Conservation (phyloP, 768 basidiomycete genomes). For the Panaeolus papilionaceus region DNA sequence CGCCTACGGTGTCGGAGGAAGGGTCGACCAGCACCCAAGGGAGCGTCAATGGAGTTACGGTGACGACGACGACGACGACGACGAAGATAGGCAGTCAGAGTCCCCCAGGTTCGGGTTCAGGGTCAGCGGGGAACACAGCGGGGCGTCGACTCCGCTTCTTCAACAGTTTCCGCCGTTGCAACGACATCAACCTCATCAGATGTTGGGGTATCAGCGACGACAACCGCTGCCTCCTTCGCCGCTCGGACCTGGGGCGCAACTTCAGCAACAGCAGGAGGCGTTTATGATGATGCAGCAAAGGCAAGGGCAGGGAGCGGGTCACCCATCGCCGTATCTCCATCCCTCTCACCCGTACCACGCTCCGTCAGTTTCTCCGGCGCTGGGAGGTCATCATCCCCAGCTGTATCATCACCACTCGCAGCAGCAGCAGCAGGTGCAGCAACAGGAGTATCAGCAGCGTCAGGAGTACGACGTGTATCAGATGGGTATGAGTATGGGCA, state of each 20-base stretch:
- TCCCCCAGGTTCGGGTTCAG: constrained; percentile 11
- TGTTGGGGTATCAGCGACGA: neutral
- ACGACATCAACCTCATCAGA: neutral
- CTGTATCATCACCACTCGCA: constrained; percentile 10
- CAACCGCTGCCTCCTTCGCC: constrained; percentile 4
- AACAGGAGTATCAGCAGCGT: neutral
- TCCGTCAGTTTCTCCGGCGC: neutral
- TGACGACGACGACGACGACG: neutral
- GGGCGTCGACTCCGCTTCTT: neutral
- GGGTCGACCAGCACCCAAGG: neutral
- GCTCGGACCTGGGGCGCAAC: neutral
- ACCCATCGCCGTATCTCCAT: constrained; percentile 12
- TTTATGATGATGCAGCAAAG: constrained; percentile 20
- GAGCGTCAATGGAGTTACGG: neutral
- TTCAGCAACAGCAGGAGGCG: constrained; percentile 3
- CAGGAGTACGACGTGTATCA: neutral
- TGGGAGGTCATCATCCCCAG: constrained; percentile 2
- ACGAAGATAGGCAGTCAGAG: constrained; percentile 12
- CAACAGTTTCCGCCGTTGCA: constrained; percentile 6
- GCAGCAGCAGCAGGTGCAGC: neutral
- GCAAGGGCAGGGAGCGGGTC: constrained; percentile 32
- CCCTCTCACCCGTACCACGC: constrained; percentile 15
- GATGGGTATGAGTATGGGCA: constrained; percentile 14
- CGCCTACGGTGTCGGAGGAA: constrained; percentile 9
- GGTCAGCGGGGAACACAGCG: neutral